These are phyloP conservation scores for Cytospora paraplurivora DNA, from an alignment of 2,329 filamentous ascomycete genomes.

Conservation along the genomic window DNA sequence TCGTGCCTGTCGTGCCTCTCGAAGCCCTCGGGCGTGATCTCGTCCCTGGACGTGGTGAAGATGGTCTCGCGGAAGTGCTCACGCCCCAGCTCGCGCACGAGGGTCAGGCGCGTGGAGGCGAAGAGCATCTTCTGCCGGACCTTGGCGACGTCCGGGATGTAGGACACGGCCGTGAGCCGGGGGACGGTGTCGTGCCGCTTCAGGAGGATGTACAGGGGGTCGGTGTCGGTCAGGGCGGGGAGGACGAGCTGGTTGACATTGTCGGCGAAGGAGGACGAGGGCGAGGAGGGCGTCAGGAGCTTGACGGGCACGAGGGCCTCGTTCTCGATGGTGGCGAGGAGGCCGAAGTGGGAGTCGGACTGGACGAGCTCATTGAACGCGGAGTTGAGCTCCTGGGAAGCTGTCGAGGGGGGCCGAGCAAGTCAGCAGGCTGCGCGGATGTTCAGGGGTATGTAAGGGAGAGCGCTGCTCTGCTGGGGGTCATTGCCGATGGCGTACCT, in stretches of 20 bases:
- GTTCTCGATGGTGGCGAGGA: conserved; percentile 69
- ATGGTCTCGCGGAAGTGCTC: conserved; percentile 79
- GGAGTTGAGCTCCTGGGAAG: conserved; percentile 74
- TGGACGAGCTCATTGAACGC: conserved; percentile 72
- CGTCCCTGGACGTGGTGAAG: conserved; percentile 69
- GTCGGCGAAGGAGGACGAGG: conserved; percentile 59
- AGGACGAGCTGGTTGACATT: conserved; percentile 64
- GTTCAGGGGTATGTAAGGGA: neutral
- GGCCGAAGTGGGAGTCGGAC: conserved; percentile 63
- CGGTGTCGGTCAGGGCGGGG: conserved; percentile 64
- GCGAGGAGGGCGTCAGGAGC: conserved; percentile 54
- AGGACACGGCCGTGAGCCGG: conserved; percentile 71
- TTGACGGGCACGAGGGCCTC: conserved; percentile 67
- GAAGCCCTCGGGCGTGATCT: conserved; percentile 72
- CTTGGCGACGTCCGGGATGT: conserved; percentile 75
- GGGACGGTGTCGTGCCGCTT: conserved; percentile 63
- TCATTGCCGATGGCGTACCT: conserved; percentile 12
- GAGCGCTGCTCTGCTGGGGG: no score
- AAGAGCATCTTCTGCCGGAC: conserved; percentile 89
- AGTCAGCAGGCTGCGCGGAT: neutral
- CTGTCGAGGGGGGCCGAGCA: conserved; percentile 44
- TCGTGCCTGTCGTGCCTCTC: conserved; percentile 70
- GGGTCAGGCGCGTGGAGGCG: conserved; percentile 73
- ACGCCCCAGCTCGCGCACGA: conserved; percentile 74
- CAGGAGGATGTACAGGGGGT: conserved; percentile 74